Evolutionary conservation across 1,284 basidiomycete species (phyloP).

Genomic region (Heterobasidion irregulare): DNA sequence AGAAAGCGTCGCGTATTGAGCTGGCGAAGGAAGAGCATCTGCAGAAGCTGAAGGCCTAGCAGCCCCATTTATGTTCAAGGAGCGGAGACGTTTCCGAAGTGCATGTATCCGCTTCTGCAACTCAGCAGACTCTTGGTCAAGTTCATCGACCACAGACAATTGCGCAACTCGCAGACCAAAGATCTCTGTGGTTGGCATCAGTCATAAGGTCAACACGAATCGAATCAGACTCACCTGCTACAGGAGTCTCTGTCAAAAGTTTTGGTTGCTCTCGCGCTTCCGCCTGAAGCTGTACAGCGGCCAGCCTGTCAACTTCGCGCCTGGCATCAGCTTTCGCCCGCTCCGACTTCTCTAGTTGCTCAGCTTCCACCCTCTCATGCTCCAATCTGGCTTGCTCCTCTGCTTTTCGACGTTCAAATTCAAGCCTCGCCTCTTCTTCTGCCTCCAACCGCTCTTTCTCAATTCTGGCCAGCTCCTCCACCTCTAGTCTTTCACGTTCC

Average conservation of each 20-base stretch:
- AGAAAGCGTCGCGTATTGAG: slow-evolving; percentile 35
- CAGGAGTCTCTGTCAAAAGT: background rate
- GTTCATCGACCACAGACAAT: slow-evolving; percentile 16
- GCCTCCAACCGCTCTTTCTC: slow-evolving; percentile 16
- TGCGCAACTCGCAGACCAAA: slow-evolving; percentile 39
- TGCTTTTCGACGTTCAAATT: background rate
- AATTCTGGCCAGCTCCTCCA: slow-evolving; percentile 16
- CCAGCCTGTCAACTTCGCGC: background rate
- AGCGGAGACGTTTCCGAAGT: slow-evolving; percentile 51
- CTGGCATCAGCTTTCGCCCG: slow-evolving; percentile 7
- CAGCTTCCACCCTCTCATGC: background rate
- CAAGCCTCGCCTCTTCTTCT: slow-evolving; percentile 11
- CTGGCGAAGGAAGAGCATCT: slow-evolving; percentile 44
- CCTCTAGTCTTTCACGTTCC: slow-evolving; percentile 4
- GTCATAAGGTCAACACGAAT: too few species aligned
- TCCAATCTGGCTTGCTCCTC: slow-evolving; percentile 7
- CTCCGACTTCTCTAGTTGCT: background rate
- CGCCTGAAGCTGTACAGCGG: background rate
- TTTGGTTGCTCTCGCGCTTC: background rate
- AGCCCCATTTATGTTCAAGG: slow-evolving; percentile 50
- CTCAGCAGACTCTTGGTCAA: slow-evolving; percentile 17
- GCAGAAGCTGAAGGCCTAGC: slow-evolving; percentile 35
- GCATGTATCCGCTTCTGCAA: slow-evolving; percentile 21
- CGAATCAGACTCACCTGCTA: background rate
- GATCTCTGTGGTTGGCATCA: slow-evolving; percentile 36